These are phyloP conservation scores for Venturiaceae sp. DNA, from an alignment of 2,329 filamentous ascomycete species.

Conservation along the genomic window DNA sequence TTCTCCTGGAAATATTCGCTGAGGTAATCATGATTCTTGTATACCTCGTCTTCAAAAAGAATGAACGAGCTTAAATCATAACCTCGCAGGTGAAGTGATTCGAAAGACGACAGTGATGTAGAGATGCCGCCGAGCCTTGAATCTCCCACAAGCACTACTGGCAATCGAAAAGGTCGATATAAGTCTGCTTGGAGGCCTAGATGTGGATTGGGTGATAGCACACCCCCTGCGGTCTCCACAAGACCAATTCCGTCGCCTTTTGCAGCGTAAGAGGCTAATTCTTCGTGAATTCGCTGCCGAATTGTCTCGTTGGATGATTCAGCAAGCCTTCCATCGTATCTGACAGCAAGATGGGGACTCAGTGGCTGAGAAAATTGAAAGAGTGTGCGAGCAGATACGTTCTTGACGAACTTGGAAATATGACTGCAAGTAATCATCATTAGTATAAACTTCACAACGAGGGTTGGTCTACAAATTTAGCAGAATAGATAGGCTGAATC, in stretches of 20 bases:
- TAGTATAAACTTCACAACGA: too few relatives aligned
- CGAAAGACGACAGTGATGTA: conserved; percentile 68
- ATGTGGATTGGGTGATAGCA: conserved; percentile 69
- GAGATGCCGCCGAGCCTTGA: conserved; percentile 70
- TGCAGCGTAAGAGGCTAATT: conserved; percentile 29
- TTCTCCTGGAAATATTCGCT: conserved; percentile 55
- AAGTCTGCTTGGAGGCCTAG: conserved; percentile 70
- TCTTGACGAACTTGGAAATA: conserved; percentile 48
- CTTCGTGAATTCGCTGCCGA: conserved; percentile 26
- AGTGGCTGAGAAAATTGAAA: conserved; percentile 65
- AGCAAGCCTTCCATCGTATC: conserved; percentile 8
- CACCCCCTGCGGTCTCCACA: conserved; percentile 73
- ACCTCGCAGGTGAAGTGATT: conserved; percentile 67
- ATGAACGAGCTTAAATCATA: conserved; percentile 65
- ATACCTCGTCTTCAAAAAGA: conserved; percentile 56
- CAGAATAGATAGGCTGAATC: too few relatives aligned
- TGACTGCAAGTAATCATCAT: conserved; percentile 39
- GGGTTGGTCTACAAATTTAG: too few relatives aligned
- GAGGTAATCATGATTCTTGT: conserved; percentile 61
- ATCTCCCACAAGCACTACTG: conserved; percentile 66
- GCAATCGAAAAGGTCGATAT: conserved; percentile 64
- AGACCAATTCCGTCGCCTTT: conserved; percentile 49
- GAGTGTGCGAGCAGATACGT: conserved; percentile 49
- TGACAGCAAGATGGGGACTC: conserved; percentile 68
- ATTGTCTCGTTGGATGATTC: conserved; percentile 1